A percentile compares a stretch with the other conserved stretches of the same genome.
Conservation (phyloP, 2,329 filamentous ascomycete genomes). For the Dactylonectria estremocensis region DNA sequence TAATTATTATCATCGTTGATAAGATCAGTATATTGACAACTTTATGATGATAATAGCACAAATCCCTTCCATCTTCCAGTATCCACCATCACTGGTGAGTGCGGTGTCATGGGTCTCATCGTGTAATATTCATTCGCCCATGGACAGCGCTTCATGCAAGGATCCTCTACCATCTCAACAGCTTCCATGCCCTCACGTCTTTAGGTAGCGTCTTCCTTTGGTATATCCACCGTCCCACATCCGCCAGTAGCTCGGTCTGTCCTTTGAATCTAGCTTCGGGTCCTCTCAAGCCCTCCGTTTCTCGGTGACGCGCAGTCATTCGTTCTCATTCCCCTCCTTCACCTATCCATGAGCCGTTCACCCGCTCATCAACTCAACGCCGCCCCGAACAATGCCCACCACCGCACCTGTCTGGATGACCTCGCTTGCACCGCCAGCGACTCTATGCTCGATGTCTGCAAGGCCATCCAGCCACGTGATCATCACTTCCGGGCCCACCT, state of each 20-base stretch:
- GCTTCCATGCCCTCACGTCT: background rate
- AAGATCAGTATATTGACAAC: too few relatives aligned
- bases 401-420: conserved; percentile 92
- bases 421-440: conserved; percentile 91
- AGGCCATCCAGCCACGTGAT: conserved; percentile 93
- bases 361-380: conserved; percentile 78
- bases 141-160: background rate
- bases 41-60: too few relatives aligned
- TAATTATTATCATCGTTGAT: too few relatives aligned
- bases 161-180: background rate
- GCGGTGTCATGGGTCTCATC: background rate
- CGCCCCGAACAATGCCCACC: conserved; percentile 88
- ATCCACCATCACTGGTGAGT: background rate
- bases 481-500: conserved; percentile 89
- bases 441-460: conserved; percentile 91
- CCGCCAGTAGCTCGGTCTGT: background rate
- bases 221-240: background rate
- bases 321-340: background rate
- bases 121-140: background rate
- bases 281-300: background rate
- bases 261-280: background rate
- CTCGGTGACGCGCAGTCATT: background rate
- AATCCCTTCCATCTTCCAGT: background rate
- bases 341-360: conserved; percentile 32
- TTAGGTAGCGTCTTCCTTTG: background rate